Conservation (phyloP, 495 filamentous ascomycete genomes). For the Neurospora sp. region DNA sequence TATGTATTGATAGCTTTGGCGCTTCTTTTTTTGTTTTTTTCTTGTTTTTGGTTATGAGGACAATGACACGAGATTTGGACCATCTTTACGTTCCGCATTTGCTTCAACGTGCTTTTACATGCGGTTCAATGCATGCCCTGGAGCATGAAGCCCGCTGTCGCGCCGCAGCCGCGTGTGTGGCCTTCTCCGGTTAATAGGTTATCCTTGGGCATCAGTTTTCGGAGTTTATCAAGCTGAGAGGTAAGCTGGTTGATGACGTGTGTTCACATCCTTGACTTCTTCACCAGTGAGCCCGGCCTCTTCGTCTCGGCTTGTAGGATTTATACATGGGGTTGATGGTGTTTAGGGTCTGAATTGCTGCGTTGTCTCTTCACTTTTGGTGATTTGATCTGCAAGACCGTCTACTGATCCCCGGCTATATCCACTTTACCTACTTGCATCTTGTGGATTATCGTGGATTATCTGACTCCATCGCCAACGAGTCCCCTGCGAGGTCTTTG, state of each 20-base stretch:
- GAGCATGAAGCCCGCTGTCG: neutral
- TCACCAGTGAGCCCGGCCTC: conserved; percentile 69
- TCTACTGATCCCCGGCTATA: neutral
- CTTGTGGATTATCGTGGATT: neutral
- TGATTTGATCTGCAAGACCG: neutral
- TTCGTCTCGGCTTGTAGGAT: conserved; percentile 46
- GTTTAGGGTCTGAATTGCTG: neutral
- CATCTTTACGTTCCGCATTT: neutral
- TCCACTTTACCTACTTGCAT: neutral
- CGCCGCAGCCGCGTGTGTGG: neutral
- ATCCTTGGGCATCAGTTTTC: neutral
- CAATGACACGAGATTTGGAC: neutral
- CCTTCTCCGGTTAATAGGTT: neutral
- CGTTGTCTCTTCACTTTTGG: neutral
- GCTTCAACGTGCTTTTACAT: neutral
- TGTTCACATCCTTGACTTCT: conserved; percentile 91
- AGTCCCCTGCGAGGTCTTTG: neutral
- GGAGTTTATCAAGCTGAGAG: neutral
- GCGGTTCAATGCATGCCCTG: neutral
- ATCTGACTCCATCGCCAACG: neutral
- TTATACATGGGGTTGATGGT: neutral
- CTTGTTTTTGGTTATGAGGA: neutral
- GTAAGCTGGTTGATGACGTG: conserved; percentile 15
- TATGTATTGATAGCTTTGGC: neutral
- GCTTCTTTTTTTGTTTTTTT: neutral